Evolutionary conservation across 176 grass and related monocot species (phyloP).

Genomic region (Cenchrus fungigraminus): DNA sequence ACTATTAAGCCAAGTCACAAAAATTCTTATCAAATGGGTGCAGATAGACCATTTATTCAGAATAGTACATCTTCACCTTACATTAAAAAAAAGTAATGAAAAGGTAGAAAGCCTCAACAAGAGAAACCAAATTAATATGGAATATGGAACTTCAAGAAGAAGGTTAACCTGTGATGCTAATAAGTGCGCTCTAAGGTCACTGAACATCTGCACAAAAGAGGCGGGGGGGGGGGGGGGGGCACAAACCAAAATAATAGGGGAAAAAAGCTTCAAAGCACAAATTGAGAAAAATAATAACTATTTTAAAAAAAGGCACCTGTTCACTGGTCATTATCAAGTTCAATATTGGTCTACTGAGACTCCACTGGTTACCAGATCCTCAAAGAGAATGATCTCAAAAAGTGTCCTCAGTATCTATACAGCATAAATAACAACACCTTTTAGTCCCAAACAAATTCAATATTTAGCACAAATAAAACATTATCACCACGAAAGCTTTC

Average conservation of each 20-base stretch:
- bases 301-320: slow-evolving; percentile 60
- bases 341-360: slow-evolving; percentile 97
- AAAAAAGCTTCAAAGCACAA: slow-evolving; percentile 9
- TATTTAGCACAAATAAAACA: slow-evolving; percentile 58
- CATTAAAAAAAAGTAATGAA: not conserved
- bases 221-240: no score
- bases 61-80: not conserved
- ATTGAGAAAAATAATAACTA: not conserved
- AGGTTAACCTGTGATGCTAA: slow-evolving; percentile 89
- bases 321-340: slow-evolving; percentile 99
- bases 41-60: slow-evolving; percentile 18
- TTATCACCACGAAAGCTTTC: slow-evolving; percentile 29
- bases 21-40: not conserved
- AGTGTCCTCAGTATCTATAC: slow-evolving; percentile 90
- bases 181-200: slow-evolving; percentile 83
- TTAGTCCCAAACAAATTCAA: slow-evolving; percentile 47
- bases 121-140: not conserved
- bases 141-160: slow-evolving; percentile 40
- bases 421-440: not conserved
- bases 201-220: slow-evolving; percentile 70
- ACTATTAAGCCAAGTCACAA: not conserved
- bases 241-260: slow-evolving; percentile 33
- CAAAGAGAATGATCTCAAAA: slow-evolving; percentile 98
- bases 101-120: slow-evolving; percentile 5
- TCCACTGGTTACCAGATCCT: slow-evolving; percentile 99